Percentiles rank a stretch among this genome's conserved stretches.
Conservation (phyloP, 192 early-diverging fungal species). For the Podila minutissima region DNA sequence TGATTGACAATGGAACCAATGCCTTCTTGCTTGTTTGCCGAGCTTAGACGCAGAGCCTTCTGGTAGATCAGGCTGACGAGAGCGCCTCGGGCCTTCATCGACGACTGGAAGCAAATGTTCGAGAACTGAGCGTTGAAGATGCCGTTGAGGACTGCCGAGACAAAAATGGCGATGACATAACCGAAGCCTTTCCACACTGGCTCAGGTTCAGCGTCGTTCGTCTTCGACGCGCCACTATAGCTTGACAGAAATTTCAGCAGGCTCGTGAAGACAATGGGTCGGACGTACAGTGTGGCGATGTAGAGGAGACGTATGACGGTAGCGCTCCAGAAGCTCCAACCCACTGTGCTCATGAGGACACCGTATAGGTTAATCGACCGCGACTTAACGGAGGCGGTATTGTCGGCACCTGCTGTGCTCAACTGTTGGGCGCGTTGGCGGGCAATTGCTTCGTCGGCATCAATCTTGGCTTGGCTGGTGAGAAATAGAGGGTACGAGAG, state of each 20-base stretch:
- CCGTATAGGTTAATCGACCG: too few relatives aligned
- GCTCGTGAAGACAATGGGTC: constrained; percentile 22
- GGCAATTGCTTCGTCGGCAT: constrained; percentile 33
- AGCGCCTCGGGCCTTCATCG: constrained; percentile 59
- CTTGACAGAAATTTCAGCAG: constrained; percentile 23
- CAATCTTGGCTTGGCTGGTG: constrained; percentile 35
- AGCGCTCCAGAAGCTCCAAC: constrained; percentile 22
- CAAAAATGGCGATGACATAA: constrained; percentile 25
- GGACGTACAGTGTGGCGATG: constrained; percentile 11
- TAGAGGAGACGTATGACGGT: constrained; percentile 13
- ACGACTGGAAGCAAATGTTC: constrained; percentile 24
- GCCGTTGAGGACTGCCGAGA: constrained; percentile 1
- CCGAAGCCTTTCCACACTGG: constrained; percentile 26
- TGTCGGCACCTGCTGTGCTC: constrained; percentile 9
- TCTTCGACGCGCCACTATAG: constrained; percentile 4
- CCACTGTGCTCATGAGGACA: constrained; percentile 10
- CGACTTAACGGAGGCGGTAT: constrained; percentile 6
- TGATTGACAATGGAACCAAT: constrained; percentile 70
- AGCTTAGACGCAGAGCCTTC: constrained; percentile 64
- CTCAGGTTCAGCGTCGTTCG: background rate
- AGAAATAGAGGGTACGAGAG: constrained; percentile 39
- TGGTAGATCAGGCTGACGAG: constrained; percentile 67
- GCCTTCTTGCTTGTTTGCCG: constrained; percentile 63
- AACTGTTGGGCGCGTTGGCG: background rate
- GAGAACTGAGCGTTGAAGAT: constrained; percentile 34